Conservation (phyloP, 2,329 filamentous ascomycete genomes). For the Alternaria ethzedia region DNA sequence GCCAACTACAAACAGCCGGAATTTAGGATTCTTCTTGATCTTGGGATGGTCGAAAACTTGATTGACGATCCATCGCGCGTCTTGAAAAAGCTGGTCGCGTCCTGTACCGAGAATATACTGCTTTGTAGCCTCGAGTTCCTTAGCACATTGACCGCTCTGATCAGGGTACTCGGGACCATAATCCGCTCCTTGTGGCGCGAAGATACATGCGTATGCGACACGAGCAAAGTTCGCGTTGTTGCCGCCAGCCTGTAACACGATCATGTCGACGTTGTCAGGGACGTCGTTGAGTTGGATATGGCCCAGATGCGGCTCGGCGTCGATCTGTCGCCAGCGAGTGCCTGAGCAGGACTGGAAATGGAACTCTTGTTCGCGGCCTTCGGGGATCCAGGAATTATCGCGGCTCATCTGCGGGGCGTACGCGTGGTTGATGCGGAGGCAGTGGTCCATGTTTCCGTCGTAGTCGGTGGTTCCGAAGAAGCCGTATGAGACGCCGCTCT, state of each 20-base stretch:
- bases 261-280: neutral
- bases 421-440: neutral
- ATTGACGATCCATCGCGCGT: neutral
- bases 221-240: neutral
- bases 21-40: neutral
- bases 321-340: neutral
- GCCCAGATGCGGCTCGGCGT: neutral
- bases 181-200: neutral
- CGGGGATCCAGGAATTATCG: neutral
- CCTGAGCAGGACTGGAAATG: neutral
- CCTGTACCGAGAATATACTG: neutral
- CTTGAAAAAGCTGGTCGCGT: neutral
- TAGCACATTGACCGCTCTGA: neutral
- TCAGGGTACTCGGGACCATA: neutral
- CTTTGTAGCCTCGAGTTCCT: neutral
- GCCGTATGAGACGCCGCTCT: neutral
- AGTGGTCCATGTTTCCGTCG: neutral
- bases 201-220: neutral
- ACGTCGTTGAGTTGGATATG: neutral
- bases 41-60: neutral
- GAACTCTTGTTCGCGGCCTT: neutral
- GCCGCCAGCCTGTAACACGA: neutral
- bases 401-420: neutral
- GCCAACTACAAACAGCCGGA: neutral
- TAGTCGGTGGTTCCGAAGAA: neutral